Base-by-base conservation (phyloP, 2,329 filamentous ascomycete genomes). In the Cladosporium cucumerinum region DNA sequence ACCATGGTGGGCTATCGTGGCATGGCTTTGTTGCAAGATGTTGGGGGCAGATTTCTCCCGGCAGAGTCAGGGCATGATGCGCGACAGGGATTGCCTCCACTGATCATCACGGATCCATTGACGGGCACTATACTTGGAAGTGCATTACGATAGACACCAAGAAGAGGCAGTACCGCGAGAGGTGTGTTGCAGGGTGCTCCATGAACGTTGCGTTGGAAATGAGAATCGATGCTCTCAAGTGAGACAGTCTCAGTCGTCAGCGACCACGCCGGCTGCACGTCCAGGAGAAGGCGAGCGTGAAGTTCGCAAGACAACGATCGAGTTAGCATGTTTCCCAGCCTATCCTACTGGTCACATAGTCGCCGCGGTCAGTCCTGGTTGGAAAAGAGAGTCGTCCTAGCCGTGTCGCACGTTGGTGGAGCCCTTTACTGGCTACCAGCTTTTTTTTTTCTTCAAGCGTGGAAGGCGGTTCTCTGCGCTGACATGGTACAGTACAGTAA, bases 181-280 rank as follows among this genome's bases (percentile, higher is more conserved):
- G 16, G 5, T 25, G 34, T 23, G 49, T 55, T 30, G 49, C 49
- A 43, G 16, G 21, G 18, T 55, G 34, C 32, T 39, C 34, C 34
- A 36, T 18, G 34, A 26, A 32, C 60, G 60, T 62, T 62, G 60
- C 26, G 60, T 16, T 46, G 49, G 60, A 62, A 62, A 62, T 62
- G 49, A 62, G 34, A 32, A 14, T 39, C 43, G 34, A 25, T 12
- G 43, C 28, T 34, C 23, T 43, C 23, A 18, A 25, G 23, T 55
- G 49, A 62, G 60, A 62, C 60, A 62, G 60, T 62, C 60, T 62
- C 60, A 28, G 23, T n/a, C 49, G 32, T n/a, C 60, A 32, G 49
- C 23, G 16, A 18, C 25, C 55, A 62, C 60, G 60, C 49, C 49
- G 25, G 18, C 32, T 52, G 18, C 18, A 46, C 8, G 12, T 12